Base-by-base conservation (phyloP, 306 rosid genomes). In the Sicyos edulis region DNA sequence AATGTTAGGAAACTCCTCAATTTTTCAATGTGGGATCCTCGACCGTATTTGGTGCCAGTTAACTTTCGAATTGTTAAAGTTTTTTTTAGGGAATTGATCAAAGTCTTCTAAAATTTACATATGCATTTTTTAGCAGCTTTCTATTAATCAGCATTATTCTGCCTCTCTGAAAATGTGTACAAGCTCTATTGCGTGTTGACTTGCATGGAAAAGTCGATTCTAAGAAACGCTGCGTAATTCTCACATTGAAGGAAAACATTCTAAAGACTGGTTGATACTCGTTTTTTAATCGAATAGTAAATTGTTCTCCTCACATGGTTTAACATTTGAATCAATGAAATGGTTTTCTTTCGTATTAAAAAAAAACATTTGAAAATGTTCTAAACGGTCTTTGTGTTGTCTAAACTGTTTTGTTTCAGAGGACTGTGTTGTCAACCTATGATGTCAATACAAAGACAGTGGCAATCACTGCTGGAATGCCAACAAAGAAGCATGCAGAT, bases 381-480 rank as follows among this genome's bases (percentile, higher is more conserved):
- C 26, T 76, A 62, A 20, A 17, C 29, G 40, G 69, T 37, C 56
- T 40, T 67, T 34, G 71, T 5, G 26, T 70, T 77, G 58, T 78
- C 71, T 58, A 10, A 40, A 9, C 58, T 55, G 49, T 73, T 77
- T 80, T 79, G 73, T 19, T 72, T 80, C 87, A 88, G 97, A 82
- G 76, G 81, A 77, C 76, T 54, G 85, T 73, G 70, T 53, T 88
- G 84, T 87, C 91, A 68, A 81, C 89, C 34, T 81, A 82, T 68
- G 92, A 86, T 69, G 80, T 54, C 56, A 76, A 70, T 61, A 66
- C 74, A 47, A 77, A 76, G 74, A 77, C 83, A n/a, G 76, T 11
- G 67, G 86, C 76, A 75, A 79, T 78, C 40, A 44, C 85, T 26
- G 71, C 86, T 54, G 87, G 84, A 8, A 32, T 4, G 37, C 37